A percentile compares a stretch with the other conserved stretches of the same genome.
Evolutionary conservation across 73 alveolate species (phyloP).

Genomic region (Effrenium voratum): DNA sequence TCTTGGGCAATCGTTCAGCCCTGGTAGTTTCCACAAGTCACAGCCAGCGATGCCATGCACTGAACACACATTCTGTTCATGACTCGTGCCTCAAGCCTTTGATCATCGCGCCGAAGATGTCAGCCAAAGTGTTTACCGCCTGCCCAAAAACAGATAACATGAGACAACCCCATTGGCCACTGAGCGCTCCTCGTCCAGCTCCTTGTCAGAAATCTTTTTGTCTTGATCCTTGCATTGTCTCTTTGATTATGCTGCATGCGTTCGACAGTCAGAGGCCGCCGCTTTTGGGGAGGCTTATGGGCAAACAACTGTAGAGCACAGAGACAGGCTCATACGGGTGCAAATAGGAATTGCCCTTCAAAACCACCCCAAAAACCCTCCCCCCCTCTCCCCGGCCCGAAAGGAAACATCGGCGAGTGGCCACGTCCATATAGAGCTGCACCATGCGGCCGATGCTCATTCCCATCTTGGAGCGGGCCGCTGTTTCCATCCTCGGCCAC

Average conservation of each 20-base stretch:
- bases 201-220: constrained; percentile 38
- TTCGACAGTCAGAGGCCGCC: no score
- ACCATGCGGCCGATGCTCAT: constrained; percentile 74
- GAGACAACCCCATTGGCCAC: not conserved
- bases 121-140: constrained; percentile 66
- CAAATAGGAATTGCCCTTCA: no score
- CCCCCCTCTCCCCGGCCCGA: not conserved
- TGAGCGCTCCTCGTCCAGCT: constrained; percentile 42
- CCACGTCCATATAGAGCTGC: constrained; percentile 54
- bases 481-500: constrained; percentile 51
- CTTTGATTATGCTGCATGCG: not conserved
- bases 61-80: not conserved
- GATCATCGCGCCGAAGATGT: constrained; percentile 74
- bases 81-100: constrained; percentile 43
- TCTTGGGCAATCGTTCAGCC: constrained; percentile 62
- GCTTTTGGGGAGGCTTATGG: no score
- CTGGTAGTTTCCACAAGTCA: not conserved
- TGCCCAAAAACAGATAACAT: not conserved
- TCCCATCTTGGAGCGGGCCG: constrained; percentile 69
- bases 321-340: no score
- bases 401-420: not conserved
- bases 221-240: constrained; percentile 50
- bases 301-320: no score
- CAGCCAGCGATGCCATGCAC: not conserved
- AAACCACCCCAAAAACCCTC: no score